Evolutionary conservation across 2,329 filamentous ascomycete genomes (phyloP).

Genomic region (Microdochium trichocladiopsis): DNA sequence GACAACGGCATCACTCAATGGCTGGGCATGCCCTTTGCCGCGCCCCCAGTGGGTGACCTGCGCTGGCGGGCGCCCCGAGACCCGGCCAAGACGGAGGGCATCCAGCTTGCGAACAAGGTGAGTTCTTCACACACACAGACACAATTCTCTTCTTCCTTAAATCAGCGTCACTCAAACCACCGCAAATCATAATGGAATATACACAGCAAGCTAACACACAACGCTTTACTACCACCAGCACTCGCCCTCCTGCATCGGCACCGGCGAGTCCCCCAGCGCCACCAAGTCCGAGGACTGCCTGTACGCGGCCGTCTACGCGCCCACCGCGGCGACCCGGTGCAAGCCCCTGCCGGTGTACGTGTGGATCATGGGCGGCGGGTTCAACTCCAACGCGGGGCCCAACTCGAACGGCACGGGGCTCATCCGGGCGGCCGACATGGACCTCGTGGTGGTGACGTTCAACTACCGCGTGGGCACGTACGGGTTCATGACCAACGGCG

Average conservation of each 20-base stretch:
- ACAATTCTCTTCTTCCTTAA: not conserved
- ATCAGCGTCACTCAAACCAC: constrained; percentile 1
- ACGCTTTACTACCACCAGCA: too few relatives aligned
- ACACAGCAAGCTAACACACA: not conserved
- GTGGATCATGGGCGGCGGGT: constrained; percentile 54
- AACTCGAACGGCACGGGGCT: constrained; percentile 56
- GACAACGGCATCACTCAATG: constrained; percentile 58
- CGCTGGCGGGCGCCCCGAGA: constrained; percentile 63
- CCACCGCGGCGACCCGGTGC: constrained; percentile 37
- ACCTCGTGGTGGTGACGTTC: constrained; percentile 63
- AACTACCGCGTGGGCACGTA: constrained; percentile 73
- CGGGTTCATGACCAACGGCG: constrained; percentile 60
- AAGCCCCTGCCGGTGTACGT: constrained; percentile 58
- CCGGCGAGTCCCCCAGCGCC: constrained; percentile 7
- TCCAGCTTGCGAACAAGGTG: constrained; percentile 50
- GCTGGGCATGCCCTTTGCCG: constrained; percentile 70
- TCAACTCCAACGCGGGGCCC: constrained; percentile 38
- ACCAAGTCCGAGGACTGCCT: constrained; percentile 56
- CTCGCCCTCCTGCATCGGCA: constrained; percentile 16
- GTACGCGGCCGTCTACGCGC: constrained; percentile 58
- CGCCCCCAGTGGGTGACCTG: constrained; percentile 56
- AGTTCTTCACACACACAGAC: constrained; percentile 6
- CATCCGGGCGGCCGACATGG: constrained; percentile 47
- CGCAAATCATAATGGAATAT: too few relatives aligned
- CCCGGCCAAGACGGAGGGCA: constrained; percentile 36